phyloP scores from a whole-genome alignment of 2,329 filamentous ascomycete genomes.

The Orbilia quercus region DNA sequence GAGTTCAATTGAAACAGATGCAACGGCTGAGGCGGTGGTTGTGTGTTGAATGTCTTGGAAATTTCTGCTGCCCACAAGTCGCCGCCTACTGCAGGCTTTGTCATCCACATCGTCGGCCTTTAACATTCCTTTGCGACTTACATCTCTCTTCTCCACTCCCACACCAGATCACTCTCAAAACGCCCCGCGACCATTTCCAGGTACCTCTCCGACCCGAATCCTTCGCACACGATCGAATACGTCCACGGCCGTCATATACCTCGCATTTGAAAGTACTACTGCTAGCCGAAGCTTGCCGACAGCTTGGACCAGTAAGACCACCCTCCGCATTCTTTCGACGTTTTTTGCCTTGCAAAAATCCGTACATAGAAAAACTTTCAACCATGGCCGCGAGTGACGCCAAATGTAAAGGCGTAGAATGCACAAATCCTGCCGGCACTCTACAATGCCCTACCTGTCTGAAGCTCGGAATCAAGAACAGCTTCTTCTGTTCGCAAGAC shows the following conservation, averaged over 20 bases:
- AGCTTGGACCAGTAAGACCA: conserved; percentile 52
- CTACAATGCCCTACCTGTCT: conserved; percentile 96
- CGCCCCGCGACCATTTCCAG: neutral
- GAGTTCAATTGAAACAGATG: neutral
- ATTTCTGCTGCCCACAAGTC: conserved; percentile 37
- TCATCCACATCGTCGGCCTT: conserved; percentile 4
- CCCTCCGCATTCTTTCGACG: conserved; percentile 33
- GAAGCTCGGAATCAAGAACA: conserved; percentile 85
- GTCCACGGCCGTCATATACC: conserved; percentile 1
- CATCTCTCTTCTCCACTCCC: conserved; percentile 6
- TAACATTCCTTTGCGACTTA: neutral
- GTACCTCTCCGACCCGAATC: neutral
- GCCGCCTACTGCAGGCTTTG: neutral
- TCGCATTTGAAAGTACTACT: conserved; percentile 18
- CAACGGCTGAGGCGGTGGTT: conserved; percentile 6
- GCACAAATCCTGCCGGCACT: conserved; percentile 83
- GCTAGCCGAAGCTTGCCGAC: conserved; percentile 44
- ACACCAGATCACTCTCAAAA: neutral
- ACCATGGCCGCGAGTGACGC: conserved; percentile 54
- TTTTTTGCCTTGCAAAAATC: conserved; percentile 25
- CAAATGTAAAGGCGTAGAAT: conserved; percentile 84
- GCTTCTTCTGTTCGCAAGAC: conserved; percentile 97
- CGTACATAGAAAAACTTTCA: conserved; percentile 25
- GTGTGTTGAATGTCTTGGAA: conserved; percentile 25
- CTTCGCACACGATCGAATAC: neutral